Conservation (phyloP, 78 protist genomes). For the Protostelium mycophagum region DNA sequence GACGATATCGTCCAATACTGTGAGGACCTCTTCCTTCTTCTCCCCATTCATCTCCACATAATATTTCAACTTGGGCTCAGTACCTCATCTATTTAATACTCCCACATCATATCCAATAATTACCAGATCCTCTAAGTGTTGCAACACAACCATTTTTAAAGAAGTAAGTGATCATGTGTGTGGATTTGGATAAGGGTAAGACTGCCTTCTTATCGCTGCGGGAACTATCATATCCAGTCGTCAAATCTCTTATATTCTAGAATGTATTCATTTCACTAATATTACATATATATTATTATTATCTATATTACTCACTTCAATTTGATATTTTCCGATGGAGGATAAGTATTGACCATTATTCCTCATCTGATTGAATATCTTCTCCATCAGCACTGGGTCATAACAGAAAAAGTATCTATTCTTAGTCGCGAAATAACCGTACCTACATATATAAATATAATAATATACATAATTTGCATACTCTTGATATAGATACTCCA, state of each 20-base stretch:
- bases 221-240: constrained; percentile 71
- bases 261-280: neutral
- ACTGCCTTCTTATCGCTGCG: constrained; percentile 43
- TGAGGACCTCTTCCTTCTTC: constrained; percentile 14
- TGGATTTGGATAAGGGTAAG: constrained; percentile 32
- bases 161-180: constrained; percentile 90
- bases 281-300: neutral
- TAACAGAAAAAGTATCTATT: constrained; percentile 81
- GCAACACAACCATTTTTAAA: constrained; percentile 86
- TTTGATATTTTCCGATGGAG: constrained; percentile 7
- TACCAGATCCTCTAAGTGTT: constrained; percentile 95
- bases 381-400: constrained; percentile 57
- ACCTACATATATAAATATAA: neutral
- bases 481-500: constrained; percentile 29
- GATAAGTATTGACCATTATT: constrained; percentile 22
- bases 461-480: no score
- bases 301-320: neutral
- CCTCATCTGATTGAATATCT: constrained; percentile 67
- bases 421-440: constrained; percentile 59
- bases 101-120: no score
- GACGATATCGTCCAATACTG: constrained; percentile 16
- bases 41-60: constrained; percentile 72
- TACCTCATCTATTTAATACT: no score
- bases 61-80: constrained; percentile 99
- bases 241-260: constrained; percentile 81